Conservation (phyloP, 768 basidiomycete genomes). For the Russula ochroleuca region DNA sequence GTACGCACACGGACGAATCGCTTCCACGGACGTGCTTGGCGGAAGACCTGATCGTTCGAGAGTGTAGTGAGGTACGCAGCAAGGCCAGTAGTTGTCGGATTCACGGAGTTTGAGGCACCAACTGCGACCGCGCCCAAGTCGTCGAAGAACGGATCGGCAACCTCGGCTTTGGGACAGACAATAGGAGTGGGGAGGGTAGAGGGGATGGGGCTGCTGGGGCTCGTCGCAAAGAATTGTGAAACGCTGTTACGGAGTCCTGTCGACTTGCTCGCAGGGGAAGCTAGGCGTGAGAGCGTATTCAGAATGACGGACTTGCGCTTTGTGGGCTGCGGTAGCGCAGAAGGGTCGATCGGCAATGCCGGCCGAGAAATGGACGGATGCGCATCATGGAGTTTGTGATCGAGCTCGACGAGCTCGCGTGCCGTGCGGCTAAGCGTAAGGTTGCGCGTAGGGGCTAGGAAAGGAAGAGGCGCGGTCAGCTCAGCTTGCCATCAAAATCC, state of each 20-base stretch:
- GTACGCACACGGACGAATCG: constrained; percentile 81
- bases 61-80: constrained; percentile 77
- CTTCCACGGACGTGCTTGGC: constrained; percentile 71
- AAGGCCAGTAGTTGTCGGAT: constrained; percentile 49
- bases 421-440: constrained; percentile 78
- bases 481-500: constrained; percentile 19
- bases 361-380: constrained; percentile 57
- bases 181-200: constrained; percentile 44
- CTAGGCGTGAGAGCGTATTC: constrained; percentile 79
- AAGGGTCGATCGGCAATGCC: constrained; percentile 53
- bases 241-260: constrained; percentile 34
- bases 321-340: constrained; percentile 40
- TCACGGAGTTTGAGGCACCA: constrained; percentile 30
- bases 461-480: constrained; percentile 25
- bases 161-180: constrained; percentile 51
- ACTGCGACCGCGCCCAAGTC: constrained; percentile 29
- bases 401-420: constrained; percentile 75
- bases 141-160: constrained; percentile 55
- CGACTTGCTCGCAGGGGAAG: constrained; percentile 63
- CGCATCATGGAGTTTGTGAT: constrained; percentile 69
- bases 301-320: constrained; percentile 84
- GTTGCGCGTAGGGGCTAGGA: constrained; percentile 80
- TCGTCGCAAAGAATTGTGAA: constrained; percentile 23
- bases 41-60: constrained; percentile 60
- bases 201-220: constrained; percentile 29